These are phyloP conservation scores for Mucor irregularis DNA, from an alignment of 371 early-diverging fungal genomes.

Conservation along the genomic window DNA sequence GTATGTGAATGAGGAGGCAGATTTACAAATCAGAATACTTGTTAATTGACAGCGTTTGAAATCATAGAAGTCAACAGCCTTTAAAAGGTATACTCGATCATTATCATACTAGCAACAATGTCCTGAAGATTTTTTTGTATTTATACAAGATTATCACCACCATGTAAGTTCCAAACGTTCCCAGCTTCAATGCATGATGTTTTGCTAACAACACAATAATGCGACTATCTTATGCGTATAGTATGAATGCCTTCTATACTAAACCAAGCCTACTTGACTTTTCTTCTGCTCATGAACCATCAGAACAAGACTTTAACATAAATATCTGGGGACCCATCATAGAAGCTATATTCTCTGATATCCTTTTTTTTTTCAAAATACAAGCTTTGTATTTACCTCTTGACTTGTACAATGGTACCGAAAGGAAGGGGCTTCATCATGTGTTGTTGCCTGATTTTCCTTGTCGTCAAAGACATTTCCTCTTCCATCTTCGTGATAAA, in stretches of 20 bases:
- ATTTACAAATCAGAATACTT: too few species aligned
- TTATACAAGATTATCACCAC: not conserved
- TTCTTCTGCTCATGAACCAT: not conserved
- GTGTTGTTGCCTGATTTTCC: conserved; percentile 8
- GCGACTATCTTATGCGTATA: too few species aligned
- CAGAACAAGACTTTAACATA: not conserved
- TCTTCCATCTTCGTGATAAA: conserved; percentile 18
- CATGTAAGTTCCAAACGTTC: not conserved
- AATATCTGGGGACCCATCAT: not conserved
- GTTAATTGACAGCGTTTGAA: too few species aligned
- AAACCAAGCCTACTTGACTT: not conserved
- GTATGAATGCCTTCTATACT: conserved; percentile 2
- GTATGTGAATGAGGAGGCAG: too few species aligned
- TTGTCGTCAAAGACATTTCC: conserved; percentile 8
- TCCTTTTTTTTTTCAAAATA: too few species aligned
- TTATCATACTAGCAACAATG: not conserved
- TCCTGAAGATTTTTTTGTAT: not conserved
- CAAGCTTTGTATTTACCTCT: too few species aligned
- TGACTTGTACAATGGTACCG: too few species aligned
- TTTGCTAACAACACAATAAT: not conserved
- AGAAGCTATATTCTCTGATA: not conserved
- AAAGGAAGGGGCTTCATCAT: conserved; percentile 17
- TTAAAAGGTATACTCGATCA: not conserved
- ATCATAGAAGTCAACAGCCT: not conserved
- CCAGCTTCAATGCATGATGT: too few species aligned